A percentile compares a stretch with the other conserved stretches of the same genome.
Conservation (phyloP, 23 red algal species). For the Agarophyton chilense region DNA sequence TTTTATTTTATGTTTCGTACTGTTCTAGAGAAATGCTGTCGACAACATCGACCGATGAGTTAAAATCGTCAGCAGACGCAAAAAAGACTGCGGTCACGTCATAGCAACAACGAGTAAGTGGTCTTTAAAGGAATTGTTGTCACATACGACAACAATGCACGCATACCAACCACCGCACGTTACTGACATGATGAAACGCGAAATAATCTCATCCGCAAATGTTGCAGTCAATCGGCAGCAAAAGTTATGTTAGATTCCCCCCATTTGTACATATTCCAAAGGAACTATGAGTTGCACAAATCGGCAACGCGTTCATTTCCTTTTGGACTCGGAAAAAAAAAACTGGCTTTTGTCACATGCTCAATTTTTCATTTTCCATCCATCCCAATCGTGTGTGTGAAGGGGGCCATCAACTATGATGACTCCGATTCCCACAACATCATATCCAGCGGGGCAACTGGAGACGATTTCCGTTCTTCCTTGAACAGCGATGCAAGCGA, state of each 20-base stretch:
- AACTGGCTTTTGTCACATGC: background rate
- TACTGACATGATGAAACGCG: background rate
- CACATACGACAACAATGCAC: background rate
- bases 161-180: too few species aligned
- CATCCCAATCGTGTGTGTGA: background rate
- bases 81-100: slow-evolving; percentile 3
- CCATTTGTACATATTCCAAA: slow-evolving; percentile 11
- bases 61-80: slow-evolving; percentile 27
- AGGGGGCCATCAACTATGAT: background rate
- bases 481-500: slow-evolving; percentile 47
- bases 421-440: slow-evolving; percentile 22
- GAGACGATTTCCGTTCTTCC: slow-evolving; percentile 48
- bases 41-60: background rate
- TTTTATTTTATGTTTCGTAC: background rate
- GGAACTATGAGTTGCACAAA: background rate
- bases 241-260: slow-evolving; percentile 38
- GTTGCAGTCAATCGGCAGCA: slow-evolving; percentile 23
- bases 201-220: slow-evolving; percentile 1
- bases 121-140: too few species aligned
- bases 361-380: slow-evolving; percentile 10
- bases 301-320: too few species aligned
- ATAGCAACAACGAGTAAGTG: too few species aligned
- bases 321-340: too few species aligned
- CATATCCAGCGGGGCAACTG: slow-evolving; percentile 56
- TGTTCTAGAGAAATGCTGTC: slow-evolving; percentile 34